A percentile compares a stretch with the other conserved stretches of the same genome.
phyloP scores from a whole-genome alignment of 2,329 filamentous ascomycete species.

The Hypoxylon sp. region DNA sequence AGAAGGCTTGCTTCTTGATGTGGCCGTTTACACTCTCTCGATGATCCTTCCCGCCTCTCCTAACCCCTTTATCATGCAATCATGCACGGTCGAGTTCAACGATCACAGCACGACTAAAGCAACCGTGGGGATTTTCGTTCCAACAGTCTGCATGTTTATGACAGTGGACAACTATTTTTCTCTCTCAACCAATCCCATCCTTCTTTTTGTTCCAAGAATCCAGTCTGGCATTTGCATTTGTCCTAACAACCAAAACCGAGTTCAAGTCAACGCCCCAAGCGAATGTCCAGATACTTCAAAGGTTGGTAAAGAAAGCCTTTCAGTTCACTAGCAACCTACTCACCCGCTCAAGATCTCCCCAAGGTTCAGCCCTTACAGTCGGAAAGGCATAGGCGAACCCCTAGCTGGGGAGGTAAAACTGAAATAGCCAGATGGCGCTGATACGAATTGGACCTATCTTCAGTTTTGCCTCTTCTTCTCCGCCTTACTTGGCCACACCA shows the following conservation, averaged over 20 bases:
- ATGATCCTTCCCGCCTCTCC: not conserved
- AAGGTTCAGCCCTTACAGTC: too few relatives aligned
- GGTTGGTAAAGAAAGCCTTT: not conserved
- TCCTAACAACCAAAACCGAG: not conserved
- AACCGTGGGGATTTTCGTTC: not conserved
- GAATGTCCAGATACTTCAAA: not conserved
- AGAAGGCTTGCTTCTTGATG: not conserved
- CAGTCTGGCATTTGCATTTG: not conserved
- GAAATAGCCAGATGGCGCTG: too few relatives aligned
- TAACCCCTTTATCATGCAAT: not conserved
- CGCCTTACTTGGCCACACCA: conserved; percentile 47
- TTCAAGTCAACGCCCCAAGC: too few relatives aligned
- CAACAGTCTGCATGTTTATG: conserved; percentile 11
- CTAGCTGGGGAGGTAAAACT: not conserved
- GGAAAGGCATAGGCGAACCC: too few relatives aligned
- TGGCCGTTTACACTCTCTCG: not conserved
- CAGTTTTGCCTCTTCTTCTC: not conserved
- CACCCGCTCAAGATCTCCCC: too few relatives aligned
- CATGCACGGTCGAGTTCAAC: not conserved
- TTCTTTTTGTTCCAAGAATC: not conserved
- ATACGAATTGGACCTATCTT: too few relatives aligned
- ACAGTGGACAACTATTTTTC: not conserved
- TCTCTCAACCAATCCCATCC: not conserved
- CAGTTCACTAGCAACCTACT: not conserved
- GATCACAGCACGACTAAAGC: not conserved